Conservation (phyloP, 352 stramenopile species). For the Phytophthora parvispora region DNA sequence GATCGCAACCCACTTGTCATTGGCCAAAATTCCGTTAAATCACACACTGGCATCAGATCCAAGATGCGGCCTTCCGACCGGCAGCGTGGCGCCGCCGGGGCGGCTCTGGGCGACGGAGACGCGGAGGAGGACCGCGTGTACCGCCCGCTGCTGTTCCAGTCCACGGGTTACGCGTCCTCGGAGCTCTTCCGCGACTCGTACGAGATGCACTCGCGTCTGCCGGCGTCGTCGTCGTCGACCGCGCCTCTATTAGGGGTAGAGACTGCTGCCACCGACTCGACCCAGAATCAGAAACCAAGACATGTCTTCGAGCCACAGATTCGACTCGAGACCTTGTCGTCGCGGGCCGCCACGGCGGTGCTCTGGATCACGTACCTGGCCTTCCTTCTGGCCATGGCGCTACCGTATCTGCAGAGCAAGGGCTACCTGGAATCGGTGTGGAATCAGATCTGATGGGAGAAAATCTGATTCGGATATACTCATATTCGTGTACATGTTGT, state of each 20-base stretch:
- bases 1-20: conserved; percentile 10
- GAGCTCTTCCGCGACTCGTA: conserved; percentile 84
- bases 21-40: conserved; percentile 23
- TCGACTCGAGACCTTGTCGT: conserved; percentile 85
- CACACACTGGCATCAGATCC: conserved; percentile 29
- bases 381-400: conserved; percentile 72
- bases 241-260: conserved; percentile 35
- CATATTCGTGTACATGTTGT: conserved; percentile 1
- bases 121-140: conserved; percentile 67
- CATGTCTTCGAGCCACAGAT: conserved; percentile 64
- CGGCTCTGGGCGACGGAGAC: conserved; percentile 10
- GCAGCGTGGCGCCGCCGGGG: background rate
- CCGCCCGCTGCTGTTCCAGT: conserved; percentile 82
- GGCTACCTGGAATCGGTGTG: conserved; percentile 70
- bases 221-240: conserved; percentile 26
- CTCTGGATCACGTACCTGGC: conserved; percentile 83
- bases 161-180: conserved; percentile 83
- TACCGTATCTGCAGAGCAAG: conserved; percentile 84
- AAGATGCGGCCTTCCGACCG: conserved; percentile 20
- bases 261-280: conserved; percentile 9
- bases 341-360: conserved; percentile 73
- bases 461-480: conserved; percentile 8
- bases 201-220: conserved; percentile 80
- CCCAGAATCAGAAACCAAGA: conserved; percentile 34
- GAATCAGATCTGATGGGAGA: conserved; percentile 6